Base-by-base conservation (phyloP, 2,329 filamentous ascomycete genomes). In the Zasmidium angulare region DNA sequence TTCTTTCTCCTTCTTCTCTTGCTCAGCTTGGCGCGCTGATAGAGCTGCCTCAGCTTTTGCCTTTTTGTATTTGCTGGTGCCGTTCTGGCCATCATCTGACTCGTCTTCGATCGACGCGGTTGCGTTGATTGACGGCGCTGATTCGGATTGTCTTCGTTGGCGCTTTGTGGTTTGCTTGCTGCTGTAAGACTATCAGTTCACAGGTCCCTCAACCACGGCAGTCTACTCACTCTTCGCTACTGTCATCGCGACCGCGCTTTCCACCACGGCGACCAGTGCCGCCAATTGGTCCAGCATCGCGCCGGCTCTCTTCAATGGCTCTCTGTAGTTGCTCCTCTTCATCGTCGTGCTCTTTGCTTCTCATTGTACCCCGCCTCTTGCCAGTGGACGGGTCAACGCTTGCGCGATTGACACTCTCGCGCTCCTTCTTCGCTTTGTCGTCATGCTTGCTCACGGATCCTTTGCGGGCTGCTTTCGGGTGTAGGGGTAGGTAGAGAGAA, bases 341-440 rank as follows among this genome's bases (percentile, higher is more conserved):
- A 65, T 98, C 93, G 69, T 98, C 98, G 21, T 92, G 93, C 46
- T 93, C 93, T 63, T 93, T 87, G 74, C 95, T 99, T 72, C 98
- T 96, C 91, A 98, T 97, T 6, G 95, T 99, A 20, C 92, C 96
- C 24, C 95, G 86, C 60, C 95, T 86, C 74, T 97, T 98, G 40
- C 88, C 86, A 54, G 85, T 83, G 55, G 86, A 82, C 47, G 76
- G 75, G 48, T 82, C 79, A 46, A 81, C 82, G 66, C 79, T 84
- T 51, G 77, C 76, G 60, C 82, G 76, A 55, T 76, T 56, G 79
- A 80, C 55, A 79, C 79, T 50, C 81, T 85, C 64, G 78, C 84
- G 71, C 74, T 85, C 77, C 84, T 67, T 78, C 79, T 69, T 79
- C 77, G 86, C 69, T 76, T 81, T 70, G 75, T 81, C 77, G 21